Base-by-base conservation (phyloP, 176 grass and related monocot species). In the Triticum dicoccoides region DNA sequence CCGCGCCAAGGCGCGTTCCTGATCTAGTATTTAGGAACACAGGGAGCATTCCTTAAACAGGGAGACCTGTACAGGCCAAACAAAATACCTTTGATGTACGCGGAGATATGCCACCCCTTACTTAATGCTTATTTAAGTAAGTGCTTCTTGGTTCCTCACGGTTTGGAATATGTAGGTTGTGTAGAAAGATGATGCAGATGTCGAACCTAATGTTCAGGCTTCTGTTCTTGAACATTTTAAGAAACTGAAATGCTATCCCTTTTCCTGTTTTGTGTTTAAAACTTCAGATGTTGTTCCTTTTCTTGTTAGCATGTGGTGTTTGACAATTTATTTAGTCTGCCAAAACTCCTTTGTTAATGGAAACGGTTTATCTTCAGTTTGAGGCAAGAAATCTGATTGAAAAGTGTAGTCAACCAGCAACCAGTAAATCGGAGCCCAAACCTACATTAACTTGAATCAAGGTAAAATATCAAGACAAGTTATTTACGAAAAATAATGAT, bases 101-200 rank as follows among this genome's bases (percentile, higher is more conserved):
- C 93, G 2, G 96, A 98, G 92, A 90, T 95, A 91, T 76, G 84
- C 2, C 11, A 69, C 23, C 61, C 65, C 58, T 23, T 67, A 52
- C 42, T 81, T 76, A 30, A 34, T 85, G 85, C 51, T 84, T 81
- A 9, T 38, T 68, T 61, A 13, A 88, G 62, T 80, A 39, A 47
- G 12, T 59, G 7, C 59, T 84, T 84, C 81, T 83, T 0, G 1
- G 44, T 47, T 47, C 1, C 44, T 11, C 69, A 86, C 41, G 21
- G 24, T 82, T 18, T 81, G 67, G 72, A 86, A 80, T 88, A 11
- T 78, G 32, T 89, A 96, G 92, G 93, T 98, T 90, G 88, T 98
- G 12, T 88, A 96, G 30, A 98, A 98, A 92, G 96, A 98, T 88
- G 96, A 92, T 91, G 90, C 85, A 63, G 93, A 91, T 84, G 85